Conservation (phyloP, 768 basidiomycete species). For the Xanthoconium stramineum region DNA sequence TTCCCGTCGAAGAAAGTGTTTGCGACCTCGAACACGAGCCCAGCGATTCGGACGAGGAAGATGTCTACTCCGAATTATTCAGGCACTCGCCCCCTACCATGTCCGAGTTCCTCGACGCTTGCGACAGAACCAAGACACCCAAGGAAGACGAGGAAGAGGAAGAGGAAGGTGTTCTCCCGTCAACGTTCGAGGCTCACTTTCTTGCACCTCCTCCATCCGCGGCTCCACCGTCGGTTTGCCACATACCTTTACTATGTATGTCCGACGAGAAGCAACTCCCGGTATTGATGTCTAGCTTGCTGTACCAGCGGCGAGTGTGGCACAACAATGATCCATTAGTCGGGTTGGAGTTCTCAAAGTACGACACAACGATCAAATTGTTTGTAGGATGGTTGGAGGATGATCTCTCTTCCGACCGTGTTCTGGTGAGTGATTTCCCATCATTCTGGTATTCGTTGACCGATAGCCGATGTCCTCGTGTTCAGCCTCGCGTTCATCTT, state of each 20-base stretch:
- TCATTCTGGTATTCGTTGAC: neutral
- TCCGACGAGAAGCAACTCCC: conserved; percentile 2
- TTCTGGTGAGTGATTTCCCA: neutral
- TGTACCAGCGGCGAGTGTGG: conserved; percentile 5
- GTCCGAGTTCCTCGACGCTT: conserved; percentile 5
- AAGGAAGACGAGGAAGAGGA: conserved; percentile 1
- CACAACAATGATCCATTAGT: conserved; percentile 2
- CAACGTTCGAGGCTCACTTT: conserved; percentile 3
- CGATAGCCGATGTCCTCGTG: neutral
- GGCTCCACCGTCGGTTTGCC: neutral
- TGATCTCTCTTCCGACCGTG: neutral
- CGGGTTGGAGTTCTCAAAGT: conserved; percentile 7
- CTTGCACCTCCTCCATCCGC: neutral
- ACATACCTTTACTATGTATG: conserved; percentile 9
- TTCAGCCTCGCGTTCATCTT: conserved; percentile 9
- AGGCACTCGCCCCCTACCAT: neutral
- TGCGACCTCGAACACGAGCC: neutral
- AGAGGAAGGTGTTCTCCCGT: neutral
- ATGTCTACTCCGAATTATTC: neutral
- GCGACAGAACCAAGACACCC: neutral
- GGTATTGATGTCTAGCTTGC: conserved; percentile 10
- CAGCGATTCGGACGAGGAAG: neutral
- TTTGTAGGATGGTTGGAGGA: conserved; percentile 6
- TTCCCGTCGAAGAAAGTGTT: neutral
- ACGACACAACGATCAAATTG: neutral